Percentiles rank a stretch among this genome's conserved stretches.
These are phyloP conservation scores for Delitschia confertaspora DNA, from an alignment of 495 filamentous ascomycete species.

Conservation along the genomic window DNA sequence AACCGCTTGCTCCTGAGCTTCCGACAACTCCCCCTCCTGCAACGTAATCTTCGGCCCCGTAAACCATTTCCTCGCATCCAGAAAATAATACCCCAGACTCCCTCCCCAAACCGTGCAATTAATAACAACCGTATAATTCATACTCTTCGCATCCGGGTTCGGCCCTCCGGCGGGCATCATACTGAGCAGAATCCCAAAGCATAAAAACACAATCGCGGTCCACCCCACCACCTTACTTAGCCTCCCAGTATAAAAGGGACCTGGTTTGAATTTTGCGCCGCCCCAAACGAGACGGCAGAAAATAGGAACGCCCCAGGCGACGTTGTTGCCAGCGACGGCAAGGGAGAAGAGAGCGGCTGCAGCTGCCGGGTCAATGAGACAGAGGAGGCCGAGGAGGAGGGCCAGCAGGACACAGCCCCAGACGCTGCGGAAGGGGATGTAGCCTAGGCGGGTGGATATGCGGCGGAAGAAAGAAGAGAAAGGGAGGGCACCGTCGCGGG, in stretches of 20 bases:
- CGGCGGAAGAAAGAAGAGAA: constrained; percentile 54
- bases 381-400: constrained; percentile 50
- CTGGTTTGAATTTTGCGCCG: constrained; percentile 50
- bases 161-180: constrained; percentile 55
- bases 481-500: constrained; percentile 51
- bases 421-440: constrained; percentile 53
- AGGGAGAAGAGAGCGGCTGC: constrained; percentile 55
- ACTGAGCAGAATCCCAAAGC: constrained; percentile 47
- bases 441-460: constrained; percentile 47
- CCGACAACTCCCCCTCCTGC: constrained; percentile 26
- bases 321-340: constrained; percentile 51
- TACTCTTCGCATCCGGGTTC: constrained; percentile 44
- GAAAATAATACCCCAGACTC: constrained; percentile 49
- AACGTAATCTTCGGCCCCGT: constrained; percentile 37
- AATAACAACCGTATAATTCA: constrained; percentile 63
- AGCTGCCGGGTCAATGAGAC: constrained; percentile 50
- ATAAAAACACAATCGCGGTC: constrained; percentile 45
- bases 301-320: constrained; percentile 58
- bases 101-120: constrained; percentile 56
- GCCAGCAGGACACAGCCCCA: constrained; percentile 50
- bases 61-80: constrained; percentile 38
- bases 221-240: constrained; percentile 47
- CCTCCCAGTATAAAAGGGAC: constrained; percentile 51
- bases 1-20: constrained; percentile 28
- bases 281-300: constrained; percentile 56